A percentile compares a stretch with the other conserved stretches of the same genome.
Conservation (phyloP, 176 grass and related monocot genomes). For the Oryza meyeriana region DNA sequence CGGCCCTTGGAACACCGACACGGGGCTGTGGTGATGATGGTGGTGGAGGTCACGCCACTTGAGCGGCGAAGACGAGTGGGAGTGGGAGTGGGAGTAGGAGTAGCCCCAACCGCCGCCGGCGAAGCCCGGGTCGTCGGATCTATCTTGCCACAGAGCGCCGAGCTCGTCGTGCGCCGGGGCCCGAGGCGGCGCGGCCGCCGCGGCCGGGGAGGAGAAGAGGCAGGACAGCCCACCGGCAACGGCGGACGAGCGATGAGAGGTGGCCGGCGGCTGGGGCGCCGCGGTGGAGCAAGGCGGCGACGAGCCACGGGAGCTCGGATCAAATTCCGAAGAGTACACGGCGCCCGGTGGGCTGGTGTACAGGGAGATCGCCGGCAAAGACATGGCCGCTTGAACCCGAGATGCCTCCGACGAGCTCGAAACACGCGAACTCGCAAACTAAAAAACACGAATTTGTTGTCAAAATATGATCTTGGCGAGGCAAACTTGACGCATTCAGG, state of each 20-base stretch:
- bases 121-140: conserved; percentile 55
- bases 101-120: conserved; percentile 8
- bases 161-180: conserved; percentile 42
- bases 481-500: conserved; percentile 25
- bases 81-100: conserved; percentile 27
- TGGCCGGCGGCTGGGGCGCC: conserved; percentile 23
- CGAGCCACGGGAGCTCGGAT: conserved; percentile 45
- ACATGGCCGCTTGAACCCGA: conserved; percentile 49
- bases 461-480: conserved; percentile 3
- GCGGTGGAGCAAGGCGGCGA: conserved; percentile 37
- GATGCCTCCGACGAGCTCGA: conserved; percentile 19
- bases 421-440: background rate
- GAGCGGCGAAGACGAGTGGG: conserved; percentile 48
- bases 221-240: conserved; percentile 62
- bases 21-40: conserved; percentile 56
- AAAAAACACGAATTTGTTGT: background rate
- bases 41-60: conserved; percentile 68
- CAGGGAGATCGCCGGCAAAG: conserved; percentile 68
- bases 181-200: conserved; percentile 33
- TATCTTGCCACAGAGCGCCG: conserved; percentile 49
- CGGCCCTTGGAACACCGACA: conserved; percentile 66
- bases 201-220: conserved; percentile 62
- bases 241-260: conserved; percentile 36
- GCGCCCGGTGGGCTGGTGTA: conserved; percentile 55
- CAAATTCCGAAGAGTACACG: conserved; percentile 51